phyloP scores from a whole-genome alignment of 1,284 basidiomycete species.

The Stereum hirsutum region DNA sequence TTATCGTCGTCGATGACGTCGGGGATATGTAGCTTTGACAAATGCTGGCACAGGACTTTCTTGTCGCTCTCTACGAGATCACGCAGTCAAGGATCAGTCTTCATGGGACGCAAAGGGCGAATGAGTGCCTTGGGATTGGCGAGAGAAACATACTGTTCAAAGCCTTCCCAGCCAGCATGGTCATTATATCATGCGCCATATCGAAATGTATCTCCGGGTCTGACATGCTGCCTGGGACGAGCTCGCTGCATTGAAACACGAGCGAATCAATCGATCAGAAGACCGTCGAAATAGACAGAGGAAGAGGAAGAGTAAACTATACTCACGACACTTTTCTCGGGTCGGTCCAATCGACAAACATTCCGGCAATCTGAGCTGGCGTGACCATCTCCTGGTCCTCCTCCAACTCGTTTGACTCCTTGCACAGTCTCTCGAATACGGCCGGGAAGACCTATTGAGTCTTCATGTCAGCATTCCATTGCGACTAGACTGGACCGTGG shows the following conservation, averaged over 20 bases:
- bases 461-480: slow-evolving; percentile 2
- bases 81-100: neutral
- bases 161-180: slow-evolving; percentile 21
- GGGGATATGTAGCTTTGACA: slow-evolving; percentile 74
- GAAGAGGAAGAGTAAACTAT: neutral
- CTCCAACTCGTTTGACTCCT: slow-evolving; percentile 66
- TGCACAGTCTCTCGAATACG: slow-evolving; percentile 60
- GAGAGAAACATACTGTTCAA: slow-evolving; percentile 6
- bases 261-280: no score
- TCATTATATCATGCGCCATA: slow-evolving; percentile 69
- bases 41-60: slow-evolving; percentile 74
- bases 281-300: neutral
- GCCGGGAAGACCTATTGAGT: slow-evolving; percentile 63
- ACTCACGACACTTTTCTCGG: slow-evolving; percentile 71
- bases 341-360: slow-evolving; percentile 93
- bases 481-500: neutral
- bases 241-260: no score
- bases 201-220: slow-evolving; percentile 68
- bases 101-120: neutral
- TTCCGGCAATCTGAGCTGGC: slow-evolving; percentile 71
- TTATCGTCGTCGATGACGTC: slow-evolving; percentile 54
- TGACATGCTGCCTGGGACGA: slow-evolving; percentile 24
- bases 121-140: no score
- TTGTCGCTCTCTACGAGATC: slow-evolving; percentile 57
- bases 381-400: slow-evolving; percentile 76